Conservation (phyloP, 805 yeast genomes). For the Teunomyces gatunensis region DNA sequence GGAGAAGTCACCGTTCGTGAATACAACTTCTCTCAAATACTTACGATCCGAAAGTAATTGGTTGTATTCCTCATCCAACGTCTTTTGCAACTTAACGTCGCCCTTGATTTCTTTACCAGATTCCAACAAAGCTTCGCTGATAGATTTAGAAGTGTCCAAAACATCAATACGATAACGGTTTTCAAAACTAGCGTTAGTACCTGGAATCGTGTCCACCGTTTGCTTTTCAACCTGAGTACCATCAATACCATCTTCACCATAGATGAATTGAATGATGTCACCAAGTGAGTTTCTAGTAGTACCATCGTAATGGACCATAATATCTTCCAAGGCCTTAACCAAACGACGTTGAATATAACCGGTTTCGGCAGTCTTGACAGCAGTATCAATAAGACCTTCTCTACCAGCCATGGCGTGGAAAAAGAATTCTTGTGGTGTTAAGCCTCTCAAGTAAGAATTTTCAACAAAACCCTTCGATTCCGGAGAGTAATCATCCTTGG, state of each 20-base stretch:
- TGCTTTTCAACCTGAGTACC: constrained; percentile 98
- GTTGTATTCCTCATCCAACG: constrained; percentile 79
- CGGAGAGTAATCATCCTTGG: constrained; percentile 97
- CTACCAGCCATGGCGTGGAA: constrained; percentile 99
- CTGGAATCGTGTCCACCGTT: constrained; percentile 92
- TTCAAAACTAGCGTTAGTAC: constrained; percentile 81
- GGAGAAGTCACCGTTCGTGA: constrained; percentile 89
- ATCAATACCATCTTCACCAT: constrained; percentile 99
- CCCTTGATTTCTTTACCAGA: constrained; percentile 90
- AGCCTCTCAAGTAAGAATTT: constrained; percentile 93
- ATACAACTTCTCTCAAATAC: constrained; percentile 74
- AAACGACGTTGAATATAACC: constrained; percentile 98
- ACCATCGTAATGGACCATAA: constrained; percentile 97
- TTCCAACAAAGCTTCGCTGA: constrained; percentile 75
- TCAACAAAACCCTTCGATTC: constrained; percentile 98
- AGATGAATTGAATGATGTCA: constrained; percentile 90
- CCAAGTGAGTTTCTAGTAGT: constrained; percentile 97
- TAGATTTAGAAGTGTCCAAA: constrained; percentile 59
- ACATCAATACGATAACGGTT: constrained; percentile 83
- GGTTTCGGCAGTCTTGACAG: constrained; percentile 98
- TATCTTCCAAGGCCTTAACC: constrained; percentile 94
- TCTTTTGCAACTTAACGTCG: constrained; percentile 75
- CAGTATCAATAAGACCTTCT: constrained; percentile 99
- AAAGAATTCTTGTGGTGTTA: constrained; percentile 97
- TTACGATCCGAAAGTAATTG: constrained; percentile 77